phyloP scores from a whole-genome alignment of 805 yeast species.

The Zygoascus tannicola region DNA sequence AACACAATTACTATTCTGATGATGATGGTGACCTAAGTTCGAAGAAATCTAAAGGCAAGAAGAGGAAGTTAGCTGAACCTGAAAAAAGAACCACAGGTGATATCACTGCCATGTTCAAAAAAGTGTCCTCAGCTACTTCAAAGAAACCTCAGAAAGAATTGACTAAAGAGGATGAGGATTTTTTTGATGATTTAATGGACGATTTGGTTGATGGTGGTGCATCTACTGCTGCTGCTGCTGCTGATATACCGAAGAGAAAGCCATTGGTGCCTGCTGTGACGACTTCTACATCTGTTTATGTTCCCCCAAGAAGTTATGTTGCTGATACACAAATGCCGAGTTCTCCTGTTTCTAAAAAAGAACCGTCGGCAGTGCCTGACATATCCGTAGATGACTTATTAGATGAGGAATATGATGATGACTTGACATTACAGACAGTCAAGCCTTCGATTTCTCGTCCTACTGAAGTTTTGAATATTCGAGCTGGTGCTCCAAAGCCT shows the following conservation, averaged over 20 bases:
- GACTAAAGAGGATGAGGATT: slow-evolving; percentile 35
- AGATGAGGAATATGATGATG: slow-evolving; percentile 26
- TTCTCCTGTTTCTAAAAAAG: slow-evolving; percentile 5
- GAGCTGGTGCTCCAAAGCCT: slow-evolving; percentile 3
- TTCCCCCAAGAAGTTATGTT: not conserved
- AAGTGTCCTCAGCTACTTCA: slow-evolving; percentile 32
- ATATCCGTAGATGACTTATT: not conserved
- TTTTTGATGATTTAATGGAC: slow-evolving; percentile 36
- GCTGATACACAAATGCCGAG: slow-evolving; percentile 6
- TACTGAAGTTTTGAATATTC: not conserved
- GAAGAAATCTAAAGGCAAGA: slow-evolving; percentile 21
- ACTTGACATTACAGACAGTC: not conserved
- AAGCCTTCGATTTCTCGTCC: not conserved
- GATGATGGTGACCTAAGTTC: slow-evolving; percentile 18
- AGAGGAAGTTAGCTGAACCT: slow-evolving; percentile 10
- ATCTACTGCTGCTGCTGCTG: not conserved
- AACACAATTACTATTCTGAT: slow-evolving; percentile 33
- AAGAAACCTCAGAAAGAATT: slow-evolving; percentile 5
- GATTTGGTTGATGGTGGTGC: not conserved
- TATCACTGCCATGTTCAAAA: slow-evolving; percentile 32
- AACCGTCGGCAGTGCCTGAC: slow-evolving; percentile 18
- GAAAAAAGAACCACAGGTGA: slow-evolving; percentile 21
- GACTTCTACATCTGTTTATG: not conserved
- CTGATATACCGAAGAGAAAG: slow-evolving; percentile 9
- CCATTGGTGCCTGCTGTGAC: not conserved